Conservation (phyloP, 2,329 filamentous ascomycete species). For the Cladophialophora immunda region DNA sequence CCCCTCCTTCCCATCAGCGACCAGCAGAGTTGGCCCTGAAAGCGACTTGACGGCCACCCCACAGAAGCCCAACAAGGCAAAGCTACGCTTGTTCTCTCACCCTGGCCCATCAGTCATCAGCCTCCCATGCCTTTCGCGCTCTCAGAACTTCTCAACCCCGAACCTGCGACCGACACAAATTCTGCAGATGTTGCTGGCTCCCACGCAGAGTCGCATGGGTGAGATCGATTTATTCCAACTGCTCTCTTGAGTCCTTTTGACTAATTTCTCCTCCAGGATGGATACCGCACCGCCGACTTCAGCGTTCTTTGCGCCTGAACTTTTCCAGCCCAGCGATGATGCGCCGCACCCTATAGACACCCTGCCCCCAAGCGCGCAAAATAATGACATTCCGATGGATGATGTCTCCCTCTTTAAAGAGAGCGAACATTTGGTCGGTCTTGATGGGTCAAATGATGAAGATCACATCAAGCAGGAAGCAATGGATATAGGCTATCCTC, state of each 20-base stretch:
- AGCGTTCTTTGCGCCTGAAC: conserved; percentile 38
- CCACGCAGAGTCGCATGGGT: conserved; percentile 13
- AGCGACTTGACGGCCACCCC: neutral
- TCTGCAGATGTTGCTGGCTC: conserved; percentile 3
- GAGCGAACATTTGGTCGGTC: conserved; percentile 6
- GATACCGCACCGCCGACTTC: conserved; percentile 26
- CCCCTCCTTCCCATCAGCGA: neutral
- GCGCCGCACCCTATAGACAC: conserved; percentile 30
- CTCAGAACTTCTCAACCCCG: conserved; percentile 34
- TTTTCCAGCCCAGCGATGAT: conserved; percentile 35
- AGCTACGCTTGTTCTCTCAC: conserved; percentile 3
- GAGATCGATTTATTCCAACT: conserved; percentile 5
- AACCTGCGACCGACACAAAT: conserved; percentile 9
- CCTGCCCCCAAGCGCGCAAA: conserved; percentile 27
- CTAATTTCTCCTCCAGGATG: conserved; percentile 27
- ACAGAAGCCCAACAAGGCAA: neutral
- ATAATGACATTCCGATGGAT: conserved; percentile 32
- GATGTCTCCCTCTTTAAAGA: conserved; percentile 28
- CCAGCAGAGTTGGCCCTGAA: neutral
- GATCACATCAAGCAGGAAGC: conserved; percentile 33
- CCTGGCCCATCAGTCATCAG: conserved; percentile 11
- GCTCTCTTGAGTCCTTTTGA: neutral
- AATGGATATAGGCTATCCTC: conserved; percentile 30
- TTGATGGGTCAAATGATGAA: conserved; percentile 18
- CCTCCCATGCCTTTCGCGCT: conserved; percentile 30